Evolutionary conservation across 2,329 filamentous ascomycete species (phyloP).

Genomic region (Beauveria caledonica): DNA sequence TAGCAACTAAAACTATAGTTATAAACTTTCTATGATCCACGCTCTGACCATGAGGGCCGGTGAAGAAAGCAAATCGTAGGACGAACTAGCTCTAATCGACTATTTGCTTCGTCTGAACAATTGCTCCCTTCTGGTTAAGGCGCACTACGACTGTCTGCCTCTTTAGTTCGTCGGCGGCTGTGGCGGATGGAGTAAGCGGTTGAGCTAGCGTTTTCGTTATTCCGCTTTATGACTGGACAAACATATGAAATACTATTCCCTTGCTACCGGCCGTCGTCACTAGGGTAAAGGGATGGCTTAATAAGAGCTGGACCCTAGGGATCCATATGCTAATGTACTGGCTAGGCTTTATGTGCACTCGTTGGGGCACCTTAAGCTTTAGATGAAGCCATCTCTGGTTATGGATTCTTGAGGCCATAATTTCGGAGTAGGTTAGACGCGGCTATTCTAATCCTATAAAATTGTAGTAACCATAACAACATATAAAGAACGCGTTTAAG

Average conservation of each 20-base stretch:
- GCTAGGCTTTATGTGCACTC: not conserved
- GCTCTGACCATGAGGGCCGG: too few relatives aligned
- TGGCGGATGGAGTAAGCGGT: not conserved
- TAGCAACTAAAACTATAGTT: too few relatives aligned
- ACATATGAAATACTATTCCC: not conserved
- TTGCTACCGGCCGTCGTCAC: not conserved
- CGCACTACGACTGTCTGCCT: not conserved
- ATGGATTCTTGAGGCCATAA: not conserved
- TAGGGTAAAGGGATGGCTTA: not conserved
- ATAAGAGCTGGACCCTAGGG: not conserved
- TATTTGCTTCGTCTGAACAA: too few relatives aligned
- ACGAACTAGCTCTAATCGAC: too few relatives aligned
- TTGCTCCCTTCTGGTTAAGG: too few relatives aligned
- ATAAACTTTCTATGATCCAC: too few relatives aligned
- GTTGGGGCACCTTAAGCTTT: not conserved
- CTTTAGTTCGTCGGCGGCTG: not conserved
- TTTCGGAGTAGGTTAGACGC: not conserved
- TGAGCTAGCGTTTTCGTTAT: not conserved
- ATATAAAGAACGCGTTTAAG: not conserved
- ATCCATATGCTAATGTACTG: not conserved
- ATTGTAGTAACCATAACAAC: not conserved
- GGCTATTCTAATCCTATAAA: not conserved
- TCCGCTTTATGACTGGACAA: not conserved
- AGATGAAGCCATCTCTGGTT: not conserved
- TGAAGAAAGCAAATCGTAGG: too few relatives aligned